phyloP scores from a whole-genome alignment of 2,329 filamentous ascomycete species.

The Colletotrichum liaoningense region DNA sequence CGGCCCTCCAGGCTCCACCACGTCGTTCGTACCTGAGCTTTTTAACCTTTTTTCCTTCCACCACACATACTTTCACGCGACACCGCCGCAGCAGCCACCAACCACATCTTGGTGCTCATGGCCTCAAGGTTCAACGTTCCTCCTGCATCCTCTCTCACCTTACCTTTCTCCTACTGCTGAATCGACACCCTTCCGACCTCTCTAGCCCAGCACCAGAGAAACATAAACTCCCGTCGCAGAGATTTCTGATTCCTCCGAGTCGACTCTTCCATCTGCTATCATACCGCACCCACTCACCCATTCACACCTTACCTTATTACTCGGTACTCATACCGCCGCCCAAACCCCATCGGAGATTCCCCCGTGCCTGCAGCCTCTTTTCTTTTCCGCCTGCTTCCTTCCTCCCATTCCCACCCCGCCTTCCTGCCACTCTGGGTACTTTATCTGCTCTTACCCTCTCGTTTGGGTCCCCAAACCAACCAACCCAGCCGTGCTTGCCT shows the following conservation, averaged over 20 bases:
- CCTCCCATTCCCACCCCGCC: slow-evolving; percentile 14
- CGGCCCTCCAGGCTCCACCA: background rate
- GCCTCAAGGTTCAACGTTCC: slow-evolving; percentile 1
- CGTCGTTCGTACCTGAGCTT: slow-evolving; percentile 12
- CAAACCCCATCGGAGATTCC: slow-evolving; percentile 12
- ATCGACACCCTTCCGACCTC: background rate
- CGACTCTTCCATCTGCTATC: background rate
- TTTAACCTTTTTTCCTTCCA: background rate
- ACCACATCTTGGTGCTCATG: slow-evolving; percentile 7
- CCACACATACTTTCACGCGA: slow-evolving; percentile 15
- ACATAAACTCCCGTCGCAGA: background rate
- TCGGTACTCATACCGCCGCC: background rate
- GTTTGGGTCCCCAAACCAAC: slow-evolving; percentile 6
- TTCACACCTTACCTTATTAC: background rate
- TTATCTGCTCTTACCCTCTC: background rate
- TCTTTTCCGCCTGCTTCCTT: slow-evolving; percentile 1
- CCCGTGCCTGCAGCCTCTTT: slow-evolving; percentile 14
- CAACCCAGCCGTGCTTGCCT: background rate
- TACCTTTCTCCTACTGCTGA: background rate
- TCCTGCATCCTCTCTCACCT: background rate
- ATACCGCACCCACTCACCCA: background rate
- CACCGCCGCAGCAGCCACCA: slow-evolving; percentile 5
- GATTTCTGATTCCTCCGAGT: background rate
- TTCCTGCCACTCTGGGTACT: background rate
- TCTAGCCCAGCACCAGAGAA: background rate